Evolutionary conservation across 257 asterid genomes (phyloP).

Genomic region (Plantago major): DNA sequence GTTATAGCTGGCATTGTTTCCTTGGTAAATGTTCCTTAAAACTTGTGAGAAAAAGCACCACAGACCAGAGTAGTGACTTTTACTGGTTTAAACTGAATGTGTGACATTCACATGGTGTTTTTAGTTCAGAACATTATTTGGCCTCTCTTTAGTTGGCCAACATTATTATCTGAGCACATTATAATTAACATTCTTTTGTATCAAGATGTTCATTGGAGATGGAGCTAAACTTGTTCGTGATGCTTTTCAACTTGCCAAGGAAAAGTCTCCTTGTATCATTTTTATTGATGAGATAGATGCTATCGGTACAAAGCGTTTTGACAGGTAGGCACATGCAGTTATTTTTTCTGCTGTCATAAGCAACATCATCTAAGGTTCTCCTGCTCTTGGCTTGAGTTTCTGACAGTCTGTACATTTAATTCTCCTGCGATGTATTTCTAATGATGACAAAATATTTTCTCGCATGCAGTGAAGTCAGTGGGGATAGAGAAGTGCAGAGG

Average conservation of each 20-base stretch:
- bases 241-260: conserved; percentile 72
- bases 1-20: not conserved
- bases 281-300: conserved; percentile 80
- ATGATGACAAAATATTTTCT: conserved; percentile 18
- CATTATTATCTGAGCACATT: not conserved
- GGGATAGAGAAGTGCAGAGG: conserved; percentile 89
- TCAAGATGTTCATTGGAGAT: conserved; percentile 84
- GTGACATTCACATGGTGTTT: too few relatives aligned
- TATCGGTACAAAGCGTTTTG: conserved; percentile 79
- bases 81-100: not conserved
- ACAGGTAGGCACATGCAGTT: conserved; percentile 36
- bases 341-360: not conserved
- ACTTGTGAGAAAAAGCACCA: not conserved
- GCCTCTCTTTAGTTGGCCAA: not conserved
- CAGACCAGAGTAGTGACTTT: not conserved
- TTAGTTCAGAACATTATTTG: not conserved
- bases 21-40: not conserved
- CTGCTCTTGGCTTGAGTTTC: not conserved
- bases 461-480: conserved; percentile 81
- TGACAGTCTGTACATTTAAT: not conserved
- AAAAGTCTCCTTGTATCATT: conserved; percentile 75
- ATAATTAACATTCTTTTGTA: conserved; percentile 18
- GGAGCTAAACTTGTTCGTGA: conserved; percentile 84
- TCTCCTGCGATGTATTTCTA: conserved; percentile 4
- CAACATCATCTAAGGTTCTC: not conserved